phyloP scores from a whole-genome alignment of 2,329 filamentous ascomycete genomes.

The Dactylellina cionopaga region DNA sequence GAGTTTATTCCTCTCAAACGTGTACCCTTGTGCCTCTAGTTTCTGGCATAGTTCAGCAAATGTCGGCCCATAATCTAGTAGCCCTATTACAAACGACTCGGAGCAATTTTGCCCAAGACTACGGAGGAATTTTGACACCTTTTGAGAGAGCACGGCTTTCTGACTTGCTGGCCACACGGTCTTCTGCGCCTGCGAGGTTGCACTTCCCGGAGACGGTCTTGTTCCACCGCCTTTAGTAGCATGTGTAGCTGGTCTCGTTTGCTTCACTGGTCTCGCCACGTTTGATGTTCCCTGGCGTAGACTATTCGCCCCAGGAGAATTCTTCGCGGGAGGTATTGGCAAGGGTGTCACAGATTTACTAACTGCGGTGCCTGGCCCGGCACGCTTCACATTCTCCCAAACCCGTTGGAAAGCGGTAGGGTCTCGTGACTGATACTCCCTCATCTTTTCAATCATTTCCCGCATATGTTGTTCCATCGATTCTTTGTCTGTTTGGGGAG shows the following conservation, averaged over 20 bases:
- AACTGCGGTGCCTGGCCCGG: conserved; percentile 46
- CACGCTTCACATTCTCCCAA: conserved; percentile 67
- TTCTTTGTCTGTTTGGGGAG: conserved; percentile 27
- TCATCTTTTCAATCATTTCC: conserved; percentile 65
- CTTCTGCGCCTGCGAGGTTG: conserved; percentile 26
- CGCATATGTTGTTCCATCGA: conserved; percentile 58
- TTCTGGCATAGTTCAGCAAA: conserved; percentile 36
- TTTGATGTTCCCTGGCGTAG: conserved; percentile 35
- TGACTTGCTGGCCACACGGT: conserved; percentile 36
- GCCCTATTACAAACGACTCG: conserved; percentile 13
- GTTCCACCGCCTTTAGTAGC: not conserved
- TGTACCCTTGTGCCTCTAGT: conserved; percentile 30
- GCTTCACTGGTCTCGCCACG: not conserved
- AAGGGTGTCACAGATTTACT: conserved; percentile 6
- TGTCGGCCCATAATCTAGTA: conserved; percentile 32
- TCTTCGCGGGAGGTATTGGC: conserved; percentile 33
- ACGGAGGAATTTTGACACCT: conserved; percentile 13
- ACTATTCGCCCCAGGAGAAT: conserved; percentile 47
- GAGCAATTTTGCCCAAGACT: conserved; percentile 8
- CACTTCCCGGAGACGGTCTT: conserved; percentile 9
- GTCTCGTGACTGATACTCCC: conserved; percentile 68
- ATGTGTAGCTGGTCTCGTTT: not conserved
- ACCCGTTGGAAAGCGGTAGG: conserved; percentile 67
- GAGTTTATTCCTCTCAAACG: conserved; percentile 36
- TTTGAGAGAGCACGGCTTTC: conserved; percentile 24